Evolutionary conservation across 768 basidiomycete species (phyloP), one percentile per base, ranked within the genome.

Genomic region (Zangia roseola): DNA sequence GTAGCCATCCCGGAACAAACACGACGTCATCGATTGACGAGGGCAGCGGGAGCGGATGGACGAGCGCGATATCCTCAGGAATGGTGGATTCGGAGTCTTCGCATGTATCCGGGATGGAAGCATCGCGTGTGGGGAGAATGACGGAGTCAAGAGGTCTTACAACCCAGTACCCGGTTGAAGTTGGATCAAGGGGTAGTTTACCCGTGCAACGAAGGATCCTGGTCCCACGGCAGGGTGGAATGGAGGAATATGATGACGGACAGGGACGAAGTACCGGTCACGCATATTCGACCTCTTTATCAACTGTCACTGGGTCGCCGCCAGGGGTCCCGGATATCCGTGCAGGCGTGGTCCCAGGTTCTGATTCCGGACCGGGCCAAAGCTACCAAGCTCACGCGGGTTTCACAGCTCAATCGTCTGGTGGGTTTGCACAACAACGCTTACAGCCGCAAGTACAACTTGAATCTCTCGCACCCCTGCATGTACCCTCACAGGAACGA

Each of bases 301-400:
- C 62, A 9, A 67, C 67, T 23, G 50, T 67, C 5, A 56, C 56
- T 6, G 58, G 37, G 7, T 58, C 62, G 2, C 49, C 62, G 3
- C 53, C 40, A 26, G 45, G 40, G 16, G 41, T 37, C 6, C 40
- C 43, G 2, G 30, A 23, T 19, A 10, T 19, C 9, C 14, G 40
- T 1, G 33, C 38, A 3, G 34, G 42, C 20, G 9, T 8, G n/a
- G 49, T 46, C 26, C 20, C 47, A 24, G n/a, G 24, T n/a, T 17
- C 55, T 1, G 14, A 14, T 9, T 39, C 51, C 25, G 43, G 40
- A 5, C n/a, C 45, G 7, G 28, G n/a, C 17, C 10, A 49, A n/a
- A 16, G 40, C 14, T 52, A 45, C 25, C 42, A 43, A 13, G 43
- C 19, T 0, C 56, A 50, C 16, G 25, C 31, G 9, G 37, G 33